A percentile compares a stretch with the other conserved stretches of the same genome.
These are phyloP conservation scores for Paecilomyces fulvus DNA, from an alignment of 2,329 filamentous ascomycete genomes.

Conservation along the genomic window DNA sequence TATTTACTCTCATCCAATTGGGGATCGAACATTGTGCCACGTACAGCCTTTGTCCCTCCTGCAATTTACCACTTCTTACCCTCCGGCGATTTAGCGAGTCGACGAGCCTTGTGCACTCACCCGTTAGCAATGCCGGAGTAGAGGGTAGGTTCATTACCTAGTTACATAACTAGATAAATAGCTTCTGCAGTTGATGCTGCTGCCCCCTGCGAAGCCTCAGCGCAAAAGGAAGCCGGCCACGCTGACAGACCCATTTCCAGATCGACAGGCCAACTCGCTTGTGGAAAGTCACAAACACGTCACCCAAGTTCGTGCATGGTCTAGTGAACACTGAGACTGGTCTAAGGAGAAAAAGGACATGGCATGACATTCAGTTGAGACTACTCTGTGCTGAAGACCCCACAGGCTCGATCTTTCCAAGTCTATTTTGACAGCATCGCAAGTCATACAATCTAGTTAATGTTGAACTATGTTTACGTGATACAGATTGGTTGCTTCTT, in stretches of 20 bases:
- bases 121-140: not conserved
- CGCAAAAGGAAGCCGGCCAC: not conserved
- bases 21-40: not conserved
- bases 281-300: not conserved
- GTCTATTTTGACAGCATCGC: not conserved
- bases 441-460: not conserved
- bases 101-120: not conserved
- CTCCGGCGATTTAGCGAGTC: not conserved
- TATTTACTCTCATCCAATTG: not conserved
- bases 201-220: not conserved
- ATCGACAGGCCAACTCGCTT: not conserved
- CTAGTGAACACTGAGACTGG: not conserved
- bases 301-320: not conserved
- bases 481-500: not conserved
- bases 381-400: not conserved
- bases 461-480: not conserved
- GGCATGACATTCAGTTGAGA: not conserved
- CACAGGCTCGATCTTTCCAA: not conserved
- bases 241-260: not conserved
- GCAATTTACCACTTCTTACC: not conserved
- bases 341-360: not conserved
- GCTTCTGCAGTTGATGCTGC: not conserved
- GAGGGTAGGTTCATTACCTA: not conserved
- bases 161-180: not conserved
- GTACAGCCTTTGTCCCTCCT: not conserved